These are phyloP conservation scores for Mycosphaerelloides madeirae DNA, from an alignment of 2,329 filamentous ascomycete species.

Conservation along the genomic window DNA sequence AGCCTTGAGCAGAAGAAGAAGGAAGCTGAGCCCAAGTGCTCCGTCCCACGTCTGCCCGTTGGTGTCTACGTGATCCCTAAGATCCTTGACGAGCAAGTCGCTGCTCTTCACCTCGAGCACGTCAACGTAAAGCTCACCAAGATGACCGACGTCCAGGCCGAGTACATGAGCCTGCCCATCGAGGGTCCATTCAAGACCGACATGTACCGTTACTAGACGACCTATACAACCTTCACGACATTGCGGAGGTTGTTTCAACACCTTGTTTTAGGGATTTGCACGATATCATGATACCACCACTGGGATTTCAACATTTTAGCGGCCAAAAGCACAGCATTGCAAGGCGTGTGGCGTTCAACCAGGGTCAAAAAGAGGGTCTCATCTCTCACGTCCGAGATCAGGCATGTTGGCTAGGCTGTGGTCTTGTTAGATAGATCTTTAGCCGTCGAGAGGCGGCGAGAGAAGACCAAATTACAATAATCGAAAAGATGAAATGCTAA, in stretches of 20 bases:
- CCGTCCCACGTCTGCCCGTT: conserved; percentile 71
- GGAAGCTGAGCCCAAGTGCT: conserved; percentile 50
- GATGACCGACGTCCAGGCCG: conserved; percentile 80
- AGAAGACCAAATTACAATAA: no score
- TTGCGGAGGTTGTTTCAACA: conserved; percentile 25
- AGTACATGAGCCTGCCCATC: conserved; percentile 81
- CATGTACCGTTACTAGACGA: conserved; percentile 70
- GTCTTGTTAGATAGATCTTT: no score
- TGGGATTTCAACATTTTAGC: conserved; percentile 12
- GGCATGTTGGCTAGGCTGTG: no score
- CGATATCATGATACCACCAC: conserved; percentile 18
- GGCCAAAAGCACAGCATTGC: conserved; percentile 22
- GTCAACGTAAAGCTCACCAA: conserved; percentile 90
- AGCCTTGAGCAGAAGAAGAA: conserved; percentile 28
- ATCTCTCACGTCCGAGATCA: no score
- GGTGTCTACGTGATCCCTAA: conserved; percentile 97
- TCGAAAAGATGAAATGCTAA: no score
- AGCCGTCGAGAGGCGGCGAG: no score
- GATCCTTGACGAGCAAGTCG: conserved; percentile 98
- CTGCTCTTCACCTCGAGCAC: conserved; percentile 85
- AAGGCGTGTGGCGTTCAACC: conserved; percentile 26
- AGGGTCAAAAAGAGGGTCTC: conserved; percentile 5
- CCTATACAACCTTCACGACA: conserved; percentile 15
- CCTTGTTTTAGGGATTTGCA: conserved; percentile 13
- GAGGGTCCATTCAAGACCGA: conserved; percentile 97